A percentile compares a stretch with the other conserved stretches of the same genome.
phyloP scores from a whole-genome alignment of 2,329 filamentous ascomycete genomes.

The Alternaria tenuissima region DNA sequence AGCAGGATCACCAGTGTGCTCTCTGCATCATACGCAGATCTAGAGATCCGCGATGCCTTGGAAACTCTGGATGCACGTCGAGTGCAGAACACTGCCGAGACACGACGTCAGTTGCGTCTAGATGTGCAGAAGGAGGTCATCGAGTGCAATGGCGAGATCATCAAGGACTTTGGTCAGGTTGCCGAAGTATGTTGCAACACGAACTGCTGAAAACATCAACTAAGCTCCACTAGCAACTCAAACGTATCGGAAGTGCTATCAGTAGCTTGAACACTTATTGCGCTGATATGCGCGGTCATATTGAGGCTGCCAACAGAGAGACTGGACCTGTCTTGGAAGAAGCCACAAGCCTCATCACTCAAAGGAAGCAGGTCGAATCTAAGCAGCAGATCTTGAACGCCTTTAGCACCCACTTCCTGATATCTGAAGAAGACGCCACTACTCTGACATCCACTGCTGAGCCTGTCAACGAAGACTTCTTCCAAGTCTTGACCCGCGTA shows the following conservation, averaged over 20 bases:
- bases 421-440: conserved; percentile 82
- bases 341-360: conserved; percentile 74
- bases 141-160: conserved; percentile 87
- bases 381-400: conserved; percentile 81
- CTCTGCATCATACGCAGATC: conserved; percentile 90
- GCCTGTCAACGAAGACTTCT: conserved; percentile 86
- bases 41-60: conserved; percentile 87
- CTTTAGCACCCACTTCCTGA: conserved; percentile 82
- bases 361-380: conserved; percentile 76
- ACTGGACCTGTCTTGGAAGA: conserved; percentile 80
- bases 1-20: conserved; percentile 85
- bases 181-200: conserved; percentile 64
- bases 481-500: conserved; percentile 75
- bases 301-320: conserved; percentile 76
- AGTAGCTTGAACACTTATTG: conserved; percentile 81
- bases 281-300: conserved; percentile 79
- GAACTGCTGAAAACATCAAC: conserved; percentile 14
- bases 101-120: conserved; percentile 78
- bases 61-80: conserved; percentile 76
- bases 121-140: conserved; percentile 93
- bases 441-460: conserved; percentile 79
- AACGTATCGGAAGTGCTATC: conserved; percentile 81
- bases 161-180: conserved; percentile 87
- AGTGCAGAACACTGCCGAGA: conserved; percentile 77
- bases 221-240: conserved; percentile 73